A percentile compares a stretch with the other conserved stretches of the same genome.
Conservation (phyloP, 1,284 basidiomycete genomes). For the Quambalaria eucalypti region DNA sequence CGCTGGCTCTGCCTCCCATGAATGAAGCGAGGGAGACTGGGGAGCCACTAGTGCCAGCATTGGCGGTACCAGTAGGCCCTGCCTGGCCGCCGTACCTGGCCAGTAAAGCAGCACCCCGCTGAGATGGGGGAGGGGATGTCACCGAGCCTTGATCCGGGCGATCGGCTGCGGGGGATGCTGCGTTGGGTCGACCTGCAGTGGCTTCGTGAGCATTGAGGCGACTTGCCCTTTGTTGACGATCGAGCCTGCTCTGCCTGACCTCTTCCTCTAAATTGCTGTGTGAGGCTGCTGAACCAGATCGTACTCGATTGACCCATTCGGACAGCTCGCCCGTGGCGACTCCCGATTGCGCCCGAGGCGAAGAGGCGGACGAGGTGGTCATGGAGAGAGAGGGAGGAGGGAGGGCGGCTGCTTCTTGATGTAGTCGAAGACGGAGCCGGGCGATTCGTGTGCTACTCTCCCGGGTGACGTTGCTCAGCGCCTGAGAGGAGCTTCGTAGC, state of each 20-base stretch:
- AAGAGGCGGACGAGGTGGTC: background rate
- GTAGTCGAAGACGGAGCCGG: too few relatives aligned
- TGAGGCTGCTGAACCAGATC: background rate
- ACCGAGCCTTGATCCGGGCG: background rate
- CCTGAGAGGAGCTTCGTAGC: too few relatives aligned
- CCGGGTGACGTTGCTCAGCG: too few relatives aligned
- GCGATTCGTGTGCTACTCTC: too few relatives aligned
- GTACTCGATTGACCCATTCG: background rate
- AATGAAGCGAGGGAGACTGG: constrained; percentile 42
- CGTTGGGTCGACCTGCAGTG: background rate
- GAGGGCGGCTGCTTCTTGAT: too few relatives aligned
- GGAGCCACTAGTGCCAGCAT: constrained; percentile 12
- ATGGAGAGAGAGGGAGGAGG: background rate
- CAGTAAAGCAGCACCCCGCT: constrained; percentile 12
- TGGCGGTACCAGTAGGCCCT: constrained; percentile 41
- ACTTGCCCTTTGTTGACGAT: background rate
- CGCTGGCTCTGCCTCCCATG: constrained; percentile 41
- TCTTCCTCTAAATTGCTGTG: background rate
- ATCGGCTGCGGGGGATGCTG: background rate
- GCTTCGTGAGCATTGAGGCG: background rate
- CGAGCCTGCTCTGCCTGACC: background rate
- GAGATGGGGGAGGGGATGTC: background rate
- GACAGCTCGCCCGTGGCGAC: background rate
- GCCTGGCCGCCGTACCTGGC: constrained; percentile 39
- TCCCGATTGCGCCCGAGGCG: background rate